A percentile compares a stretch with the other conserved stretches of the same genome.
These are phyloP conservation scores for Cordyceps cateniannulata DNA, from an alignment of 2,329 filamentous ascomycete species.

Conservation along the genomic window DNA sequence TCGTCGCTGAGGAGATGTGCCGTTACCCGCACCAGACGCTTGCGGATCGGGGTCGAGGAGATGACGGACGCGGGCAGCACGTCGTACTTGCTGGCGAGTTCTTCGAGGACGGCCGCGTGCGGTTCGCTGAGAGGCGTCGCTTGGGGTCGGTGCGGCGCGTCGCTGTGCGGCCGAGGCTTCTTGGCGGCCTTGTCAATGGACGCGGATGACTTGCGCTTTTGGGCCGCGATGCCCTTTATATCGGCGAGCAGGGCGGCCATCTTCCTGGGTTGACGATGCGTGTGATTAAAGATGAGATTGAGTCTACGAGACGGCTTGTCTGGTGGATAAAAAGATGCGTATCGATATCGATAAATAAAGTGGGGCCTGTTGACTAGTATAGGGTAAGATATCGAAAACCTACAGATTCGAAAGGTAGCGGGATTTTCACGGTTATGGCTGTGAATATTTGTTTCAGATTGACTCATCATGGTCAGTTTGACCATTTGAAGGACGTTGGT, in stretches of 20 bases:
- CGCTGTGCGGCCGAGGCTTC: neutral
- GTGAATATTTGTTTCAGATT: too few relatives aligned
- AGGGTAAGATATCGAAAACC: neutral
- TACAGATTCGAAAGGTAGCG: too few relatives aligned
- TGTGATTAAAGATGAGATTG: too few relatives aligned
- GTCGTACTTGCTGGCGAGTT: constrained; percentile 41
- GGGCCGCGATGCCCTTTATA: neutral
- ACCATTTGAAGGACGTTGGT: too few relatives aligned
- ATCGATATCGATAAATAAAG: neutral
- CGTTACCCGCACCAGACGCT: constrained; percentile 41
- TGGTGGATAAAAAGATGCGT: neutral
- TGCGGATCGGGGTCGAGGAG: constrained; percentile 53
- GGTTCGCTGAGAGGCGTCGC: constrained; percentile 9
- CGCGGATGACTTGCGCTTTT: constrained; percentile 2
- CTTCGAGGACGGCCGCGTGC: constrained; percentile 21
- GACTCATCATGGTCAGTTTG: too few relatives aligned
- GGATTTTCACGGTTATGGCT: too few relatives aligned
- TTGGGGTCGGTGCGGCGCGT: neutral
- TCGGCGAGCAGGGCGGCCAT: neutral
- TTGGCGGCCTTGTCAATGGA: neutral
- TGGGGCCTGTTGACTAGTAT: neutral
- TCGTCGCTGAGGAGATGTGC: constrained; percentile 33
- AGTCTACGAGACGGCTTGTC: neutral
- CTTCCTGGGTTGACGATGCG: neutral
- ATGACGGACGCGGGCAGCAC: constrained; percentile 49